Percentiles rank a stretch among this genome's conserved stretches.
Conservation (phyloP, 495 filamentous ascomycete genomes). For the Recurvomyces mirabilis region DNA sequence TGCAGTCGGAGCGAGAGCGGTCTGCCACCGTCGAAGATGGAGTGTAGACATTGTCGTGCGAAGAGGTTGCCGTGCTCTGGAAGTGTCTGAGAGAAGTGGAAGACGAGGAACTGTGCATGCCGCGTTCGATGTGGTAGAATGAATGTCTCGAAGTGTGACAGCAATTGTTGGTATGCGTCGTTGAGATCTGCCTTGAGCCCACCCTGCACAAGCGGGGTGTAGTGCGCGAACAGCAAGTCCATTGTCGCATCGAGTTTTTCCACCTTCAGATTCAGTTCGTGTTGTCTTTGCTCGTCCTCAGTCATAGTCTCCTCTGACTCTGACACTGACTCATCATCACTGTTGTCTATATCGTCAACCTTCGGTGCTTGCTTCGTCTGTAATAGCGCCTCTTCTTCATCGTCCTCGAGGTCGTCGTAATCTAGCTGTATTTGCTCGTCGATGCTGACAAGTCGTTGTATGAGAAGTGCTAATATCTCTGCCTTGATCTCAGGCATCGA, state of each 20-base stretch:
- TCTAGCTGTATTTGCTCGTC: slow-evolving; percentile 92
- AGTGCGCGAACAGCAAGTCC: slow-evolving; percentile 76
- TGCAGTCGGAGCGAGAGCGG: slow-evolving; percentile 64
- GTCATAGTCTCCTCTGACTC: slow-evolving; percentile 24
- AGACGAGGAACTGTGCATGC: slow-evolving; percentile 82
- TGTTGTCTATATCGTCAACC: slow-evolving; percentile 40
- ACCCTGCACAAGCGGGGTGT: slow-evolving; percentile 43
- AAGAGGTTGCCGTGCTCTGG: slow-evolving; percentile 67
- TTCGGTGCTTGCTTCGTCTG: slow-evolving; percentile 4
- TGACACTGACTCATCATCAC: slow-evolving; percentile 28
- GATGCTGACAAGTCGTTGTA: slow-evolving; percentile 74
- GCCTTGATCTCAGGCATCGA: slow-evolving; percentile 72
- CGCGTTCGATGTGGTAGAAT: slow-evolving; percentile 82
- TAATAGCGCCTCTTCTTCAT: slow-evolving; percentile 46
- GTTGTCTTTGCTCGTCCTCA: slow-evolving; percentile 39
- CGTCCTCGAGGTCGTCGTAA: slow-evolving; percentile 72
- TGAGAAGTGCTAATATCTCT: slow-evolving; percentile 73
- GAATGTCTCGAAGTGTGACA: slow-evolving; percentile 70
- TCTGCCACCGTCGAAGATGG: slow-evolving; percentile 45
- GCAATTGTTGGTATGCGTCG: slow-evolving; percentile 55
- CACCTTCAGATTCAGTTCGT: slow-evolving; percentile 64
- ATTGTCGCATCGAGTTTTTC: slow-evolving; percentile 89
- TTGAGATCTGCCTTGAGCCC: slow-evolving; percentile 30
- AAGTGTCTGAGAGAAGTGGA: slow-evolving; percentile 78
- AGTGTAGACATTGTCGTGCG: slow-evolving; percentile 62